These are phyloP conservation scores for Fusarium haematococcum DNA, from an alignment of 2,329 filamentous ascomycete genomes.

Conservation along the genomic window DNA sequence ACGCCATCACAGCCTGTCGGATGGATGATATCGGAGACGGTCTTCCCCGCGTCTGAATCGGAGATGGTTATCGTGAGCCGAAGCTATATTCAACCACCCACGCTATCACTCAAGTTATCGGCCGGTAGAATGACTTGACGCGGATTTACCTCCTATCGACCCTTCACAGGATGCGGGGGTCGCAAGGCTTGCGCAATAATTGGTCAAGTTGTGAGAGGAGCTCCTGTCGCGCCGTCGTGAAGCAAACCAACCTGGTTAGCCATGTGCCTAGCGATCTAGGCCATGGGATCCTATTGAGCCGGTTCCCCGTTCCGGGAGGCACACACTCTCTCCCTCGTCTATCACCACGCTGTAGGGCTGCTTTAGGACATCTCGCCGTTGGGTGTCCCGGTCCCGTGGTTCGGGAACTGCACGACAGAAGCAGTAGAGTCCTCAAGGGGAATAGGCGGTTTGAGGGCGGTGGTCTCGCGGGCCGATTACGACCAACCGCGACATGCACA, in stretches of 20 bases:
- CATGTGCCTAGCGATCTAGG: constrained; percentile 19
- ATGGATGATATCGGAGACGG: background rate
- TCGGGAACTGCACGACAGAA: constrained; percentile 29
- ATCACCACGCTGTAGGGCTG: constrained; percentile 8
- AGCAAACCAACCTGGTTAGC: constrained; percentile 16
- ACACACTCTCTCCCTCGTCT: background rate
- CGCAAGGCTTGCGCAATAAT: background rate
- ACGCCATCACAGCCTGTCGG: background rate
- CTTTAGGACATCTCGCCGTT: constrained; percentile 24
- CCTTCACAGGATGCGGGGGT: constrained; percentile 12
- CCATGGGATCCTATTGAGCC: constrained; percentile 12
- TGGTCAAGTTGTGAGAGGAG: background rate
- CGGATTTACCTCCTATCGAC: background rate
- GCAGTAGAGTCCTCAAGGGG: constrained; percentile 21
- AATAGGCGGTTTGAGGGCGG: constrained; percentile 1
- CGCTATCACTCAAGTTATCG: background rate
- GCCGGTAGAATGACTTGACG: background rate
- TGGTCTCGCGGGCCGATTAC: constrained; percentile 27
- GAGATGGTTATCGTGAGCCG: constrained; percentile 8
- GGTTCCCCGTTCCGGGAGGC: constrained; percentile 15
- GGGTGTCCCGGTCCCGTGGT: constrained; percentile 30
- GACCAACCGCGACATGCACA: constrained; percentile 11
- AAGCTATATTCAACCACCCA: constrained; percentile 17
- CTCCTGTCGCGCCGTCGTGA: constrained; percentile 7
- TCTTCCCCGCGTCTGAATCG: background rate